A percentile compares a stretch with the other conserved stretches of the same genome.
Conservation (phyloP, 352 stramenopile genomes). For the Paralagenidium karlingii region DNA sequence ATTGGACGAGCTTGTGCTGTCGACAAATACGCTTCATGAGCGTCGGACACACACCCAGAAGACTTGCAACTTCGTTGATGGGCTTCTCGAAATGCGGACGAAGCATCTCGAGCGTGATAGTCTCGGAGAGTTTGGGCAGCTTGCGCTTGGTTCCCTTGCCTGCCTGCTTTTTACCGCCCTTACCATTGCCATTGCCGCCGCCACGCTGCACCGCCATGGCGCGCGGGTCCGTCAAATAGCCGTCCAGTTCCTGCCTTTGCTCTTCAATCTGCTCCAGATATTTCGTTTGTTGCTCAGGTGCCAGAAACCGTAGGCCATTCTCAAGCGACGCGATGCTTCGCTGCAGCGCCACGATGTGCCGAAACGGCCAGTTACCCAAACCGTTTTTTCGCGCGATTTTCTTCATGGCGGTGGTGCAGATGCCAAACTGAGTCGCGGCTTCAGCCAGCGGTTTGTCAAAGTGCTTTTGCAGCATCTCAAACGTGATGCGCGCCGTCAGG, state of each 20-base stretch:
- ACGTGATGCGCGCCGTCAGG: no score
- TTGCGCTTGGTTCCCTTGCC: no score
- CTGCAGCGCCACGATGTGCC: conserved; percentile 34
- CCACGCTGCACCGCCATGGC: no score
- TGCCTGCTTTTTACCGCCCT: no score
- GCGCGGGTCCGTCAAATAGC: no score
- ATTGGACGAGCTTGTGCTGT: conserved; percentile 57
- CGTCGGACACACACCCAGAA: conserved; percentile 76
- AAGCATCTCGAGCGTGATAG: conserved; percentile 58
- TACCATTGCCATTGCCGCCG: no score
- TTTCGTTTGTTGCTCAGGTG: no score
- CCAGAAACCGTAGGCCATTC: no score
- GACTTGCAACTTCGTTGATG: conserved; percentile 47
- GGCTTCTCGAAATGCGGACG: conserved; percentile 67
- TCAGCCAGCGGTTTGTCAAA: conserved; percentile 43
- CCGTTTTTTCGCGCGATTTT: conserved; percentile 53
- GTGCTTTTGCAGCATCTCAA: conserved; percentile 36
- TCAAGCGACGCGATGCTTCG: conserved; percentile 49
- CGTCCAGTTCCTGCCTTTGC: no score
- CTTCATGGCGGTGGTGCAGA: conserved; percentile 56
- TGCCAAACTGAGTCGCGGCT: conserved; percentile 32
- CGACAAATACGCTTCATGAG: conserved; percentile 80
- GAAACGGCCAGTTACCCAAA: conserved; percentile 47
- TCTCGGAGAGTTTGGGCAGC: no score
- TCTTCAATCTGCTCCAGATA: no score